Evolutionary conservation across 306 rosid species (phyloP).

Genomic region (Ormosia emarginata): DNA sequence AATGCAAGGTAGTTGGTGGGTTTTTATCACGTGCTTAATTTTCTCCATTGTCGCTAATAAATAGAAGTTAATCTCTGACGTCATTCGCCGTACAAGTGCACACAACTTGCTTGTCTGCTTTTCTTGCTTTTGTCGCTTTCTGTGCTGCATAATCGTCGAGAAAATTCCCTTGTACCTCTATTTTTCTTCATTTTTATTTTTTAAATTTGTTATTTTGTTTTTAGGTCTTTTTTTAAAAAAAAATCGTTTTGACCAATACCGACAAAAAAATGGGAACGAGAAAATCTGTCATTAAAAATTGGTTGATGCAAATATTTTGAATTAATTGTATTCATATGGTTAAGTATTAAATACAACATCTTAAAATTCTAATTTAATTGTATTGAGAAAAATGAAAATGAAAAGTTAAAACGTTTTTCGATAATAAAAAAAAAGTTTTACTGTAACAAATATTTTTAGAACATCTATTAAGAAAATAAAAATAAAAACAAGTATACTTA

Average conservation of each 20-base stretch:
- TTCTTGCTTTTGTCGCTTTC: not conserved
- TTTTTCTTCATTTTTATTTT: not conserved
- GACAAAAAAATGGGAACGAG: not conserved
- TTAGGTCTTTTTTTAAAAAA: not conserved
- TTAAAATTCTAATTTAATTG: too few relatives aligned
- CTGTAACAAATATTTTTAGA: too few relatives aligned
- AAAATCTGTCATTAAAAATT: not conserved
- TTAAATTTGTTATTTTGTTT: too few relatives aligned
- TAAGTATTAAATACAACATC: too few relatives aligned
- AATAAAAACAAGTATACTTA: too few relatives aligned
- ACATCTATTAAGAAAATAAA: not conserved
- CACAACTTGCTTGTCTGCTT: not conserved
- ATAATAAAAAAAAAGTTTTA: too few relatives aligned
- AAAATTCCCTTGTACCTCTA: not conserved
- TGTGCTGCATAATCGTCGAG: not conserved
- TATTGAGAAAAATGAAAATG: not conserved
- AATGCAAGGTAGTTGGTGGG: slow-evolving; percentile 8
- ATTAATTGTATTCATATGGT: not conserved
- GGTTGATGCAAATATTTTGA: not conserved
- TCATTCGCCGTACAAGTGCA: slow-evolving; percentile 19
- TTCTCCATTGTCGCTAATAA: not conserved
- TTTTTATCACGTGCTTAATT: slow-evolving; percentile 43
- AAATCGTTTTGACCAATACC: too few relatives aligned
- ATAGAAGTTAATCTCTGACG: not conserved
- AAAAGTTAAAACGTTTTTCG: not conserved